Base-by-base conservation (phyloP, 352 stramenopile genomes). In the Plasmopara halstedii region DNA sequence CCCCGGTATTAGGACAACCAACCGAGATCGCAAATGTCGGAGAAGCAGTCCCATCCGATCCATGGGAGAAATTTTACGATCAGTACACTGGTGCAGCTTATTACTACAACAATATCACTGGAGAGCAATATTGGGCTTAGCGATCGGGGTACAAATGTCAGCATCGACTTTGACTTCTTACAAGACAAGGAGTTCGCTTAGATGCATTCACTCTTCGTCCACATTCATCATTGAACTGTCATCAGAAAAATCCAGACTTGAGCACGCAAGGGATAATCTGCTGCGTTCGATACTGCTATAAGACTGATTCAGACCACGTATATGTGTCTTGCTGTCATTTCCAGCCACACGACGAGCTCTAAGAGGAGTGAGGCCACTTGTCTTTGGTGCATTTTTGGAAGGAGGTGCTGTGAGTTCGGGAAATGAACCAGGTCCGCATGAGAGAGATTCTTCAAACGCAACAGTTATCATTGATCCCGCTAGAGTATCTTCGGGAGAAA, bases 51-150 rank as follows among this genome's bases (percentile, higher is more conserved):
- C 72, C 72, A 4, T 66, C 70, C 2, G 74, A 87, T 54, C 72
- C 75, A 20, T 95, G 83, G 83, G 69, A 85, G 13, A 83, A 94
- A 40, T 88, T 86, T 62, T 84, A 87, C 25, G 84, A 95, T 56
- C 83, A 95, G 53, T 84, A 80, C 62, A 88, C 74, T 0, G 83
- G 83, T 10, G 71, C 79, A 10, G 68, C 79, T 2, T 94, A 93
- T 55, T 95, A 88, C 62, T 94, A 90, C 71, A 94, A 94, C 65
- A 83, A 62, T 61, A 65, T 88, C 52, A 95, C 83, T 18, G 83
- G 81, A 23, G 83, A 95, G 41, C 64, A 75, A 34, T 90, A 85
- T 50, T 95, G 83, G 83, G 83, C 75, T 27, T 85, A 65, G 33
- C 25, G 46, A 18, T 17, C 19, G 47, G 6, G 29, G 31, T 27